A percentile compares a stretch with the other conserved stretches of the same genome.
Conservation (phyloP, 495 filamentous ascomycete species). For the Aspergillus bridgeri region DNA sequence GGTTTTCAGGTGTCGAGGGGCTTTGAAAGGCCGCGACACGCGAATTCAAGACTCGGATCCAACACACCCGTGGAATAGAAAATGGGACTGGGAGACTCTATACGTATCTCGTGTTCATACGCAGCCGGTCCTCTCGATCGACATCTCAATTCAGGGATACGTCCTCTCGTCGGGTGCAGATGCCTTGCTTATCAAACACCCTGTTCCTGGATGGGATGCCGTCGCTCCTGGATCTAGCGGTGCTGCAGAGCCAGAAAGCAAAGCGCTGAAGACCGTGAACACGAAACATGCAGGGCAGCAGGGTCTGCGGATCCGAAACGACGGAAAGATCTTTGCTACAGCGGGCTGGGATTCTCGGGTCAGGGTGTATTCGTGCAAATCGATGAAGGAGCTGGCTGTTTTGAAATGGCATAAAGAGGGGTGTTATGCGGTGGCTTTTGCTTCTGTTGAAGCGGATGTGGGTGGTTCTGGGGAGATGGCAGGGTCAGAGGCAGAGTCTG, state of each 20-base stretch:
- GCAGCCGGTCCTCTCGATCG: conserved; percentile 83
- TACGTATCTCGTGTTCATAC: conserved; percentile 69
- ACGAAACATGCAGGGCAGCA: conserved; percentile 93
- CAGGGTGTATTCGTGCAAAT: conserved; percentile 76
- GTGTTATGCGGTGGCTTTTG: conserved; percentile 83
- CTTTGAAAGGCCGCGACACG: conserved; percentile 11
- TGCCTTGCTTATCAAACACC: conserved; percentile 60
- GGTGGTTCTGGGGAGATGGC: not conserved
- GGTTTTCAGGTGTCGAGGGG: conserved; percentile 44
- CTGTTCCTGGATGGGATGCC: conserved; percentile 38
- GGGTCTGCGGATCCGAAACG: conserved; percentile 67
- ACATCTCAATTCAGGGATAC: conserved; percentile 55
- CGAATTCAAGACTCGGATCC: conserved; percentile 4
- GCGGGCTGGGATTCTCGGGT: conserved; percentile 87
- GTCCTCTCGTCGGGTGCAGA: conserved; percentile 88
- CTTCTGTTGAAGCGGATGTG: conserved; percentile 26
- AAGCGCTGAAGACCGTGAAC: conserved; percentile 57
- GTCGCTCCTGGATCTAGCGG: conserved; percentile 5
- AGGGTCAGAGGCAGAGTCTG: not conserved
- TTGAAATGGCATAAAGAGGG: conserved; percentile 94
- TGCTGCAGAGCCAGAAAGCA: conserved; percentile 17
- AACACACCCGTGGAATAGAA: conserved; percentile 7
- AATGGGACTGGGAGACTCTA: conserved; percentile 56
- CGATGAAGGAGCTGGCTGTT: conserved; percentile 85
- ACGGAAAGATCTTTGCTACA: conserved; percentile 82